phyloP scores from a whole-genome alignment of 2,329 filamentous ascomycete genomes.

The Xylaria sp. region DNA sequence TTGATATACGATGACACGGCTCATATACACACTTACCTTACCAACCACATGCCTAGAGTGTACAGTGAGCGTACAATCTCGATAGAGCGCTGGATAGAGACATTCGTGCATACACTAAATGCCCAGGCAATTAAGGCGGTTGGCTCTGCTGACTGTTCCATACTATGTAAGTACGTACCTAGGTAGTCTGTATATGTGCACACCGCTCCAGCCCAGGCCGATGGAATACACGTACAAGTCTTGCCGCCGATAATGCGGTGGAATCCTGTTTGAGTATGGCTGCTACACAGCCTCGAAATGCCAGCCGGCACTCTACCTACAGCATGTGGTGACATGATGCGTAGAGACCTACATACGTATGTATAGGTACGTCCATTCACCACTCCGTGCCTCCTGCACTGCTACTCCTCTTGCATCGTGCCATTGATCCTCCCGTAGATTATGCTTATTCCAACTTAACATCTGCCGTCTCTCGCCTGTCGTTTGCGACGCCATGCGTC shows the following conservation, averaged over 20 bases:
- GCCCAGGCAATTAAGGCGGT: background rate
- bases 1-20: too few species aligned
- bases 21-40: too few species aligned
- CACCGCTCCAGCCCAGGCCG: conserved; percentile 16
- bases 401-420: background rate
- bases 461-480: background rate
- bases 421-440: background rate
- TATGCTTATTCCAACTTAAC: conserved; percentile 9
- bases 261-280: conserved; percentile 1
- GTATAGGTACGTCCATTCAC: too few species aligned
- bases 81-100: too few species aligned
- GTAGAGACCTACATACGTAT: too few species aligned
- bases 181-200: background rate
- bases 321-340: too few species aligned
- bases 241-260: background rate
- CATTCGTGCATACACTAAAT: too few species aligned
- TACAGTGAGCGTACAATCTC: too few species aligned
- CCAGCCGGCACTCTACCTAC: conserved; percentile 13
- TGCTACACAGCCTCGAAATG: conserved; percentile 25
- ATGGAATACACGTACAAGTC: background rate
- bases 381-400: background rate
- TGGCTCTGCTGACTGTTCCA: conserved; percentile 27
- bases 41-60: too few species aligned
- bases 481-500: background rate
- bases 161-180: too few species aligned